Conservation (phyloP, 1,284 basidiomycete genomes). For the Apiotrichum siamense region DNA sequence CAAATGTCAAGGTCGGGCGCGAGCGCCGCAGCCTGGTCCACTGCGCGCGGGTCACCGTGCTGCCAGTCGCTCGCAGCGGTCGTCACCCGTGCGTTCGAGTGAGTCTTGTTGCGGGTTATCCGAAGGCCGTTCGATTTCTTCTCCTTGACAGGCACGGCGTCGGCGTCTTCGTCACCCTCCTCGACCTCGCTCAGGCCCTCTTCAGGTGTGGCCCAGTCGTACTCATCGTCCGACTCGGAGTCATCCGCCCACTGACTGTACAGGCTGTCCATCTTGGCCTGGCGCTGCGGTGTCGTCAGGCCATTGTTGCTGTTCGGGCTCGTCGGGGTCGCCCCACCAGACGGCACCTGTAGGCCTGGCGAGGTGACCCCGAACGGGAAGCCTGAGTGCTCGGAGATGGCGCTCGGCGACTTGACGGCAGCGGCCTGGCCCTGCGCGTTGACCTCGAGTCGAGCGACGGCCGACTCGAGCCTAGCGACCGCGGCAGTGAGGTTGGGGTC, state of each 20-base stretch:
- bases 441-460: neutral
- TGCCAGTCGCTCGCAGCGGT: neutral
- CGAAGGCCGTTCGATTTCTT: neutral
- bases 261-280: conserved; percentile 11
- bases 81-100: neutral
- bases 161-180: conserved; percentile 40
- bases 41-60: conserved; percentile 12
- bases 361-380: neutral
- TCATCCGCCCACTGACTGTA: conserved; percentile 45
- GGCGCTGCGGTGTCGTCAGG: neutral
- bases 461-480: neutral
- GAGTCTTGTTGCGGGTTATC: too few species aligned
- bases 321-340: neutral
- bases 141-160: neutral
- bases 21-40: conserved; percentile 38
- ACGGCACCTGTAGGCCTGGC: neutral
- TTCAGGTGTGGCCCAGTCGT: conserved; percentile 41
- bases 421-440: neutral
- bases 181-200: conserved; percentile 47
- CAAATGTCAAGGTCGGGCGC: conserved; percentile 39
- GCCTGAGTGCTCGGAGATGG: neutral
- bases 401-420: neutral
- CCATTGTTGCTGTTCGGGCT: too few species aligned
- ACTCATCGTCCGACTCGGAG: conserved; percentile 31
- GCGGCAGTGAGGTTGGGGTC: neutral